Base-by-base conservation (phyloP, 208 protist genomes). In the Leishmania braziliensis region DNA sequence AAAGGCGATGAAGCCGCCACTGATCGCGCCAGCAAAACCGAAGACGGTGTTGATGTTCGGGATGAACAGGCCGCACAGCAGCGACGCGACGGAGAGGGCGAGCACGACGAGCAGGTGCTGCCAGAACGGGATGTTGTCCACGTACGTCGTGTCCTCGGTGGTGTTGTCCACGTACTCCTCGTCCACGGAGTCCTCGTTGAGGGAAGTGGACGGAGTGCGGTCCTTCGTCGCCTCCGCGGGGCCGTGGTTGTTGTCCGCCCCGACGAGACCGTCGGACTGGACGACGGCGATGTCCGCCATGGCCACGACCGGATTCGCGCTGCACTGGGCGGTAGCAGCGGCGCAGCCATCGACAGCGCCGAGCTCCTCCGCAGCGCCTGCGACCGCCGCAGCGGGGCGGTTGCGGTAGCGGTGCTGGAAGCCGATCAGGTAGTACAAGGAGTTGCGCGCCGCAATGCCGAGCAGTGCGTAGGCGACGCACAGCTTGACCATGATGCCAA, bases 1-100 rank as follows among this genome's bases (percentile, higher is more conserved):
- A 60, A 92, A 91, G 63, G 83, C 86, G 53, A 92, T 82, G 75
- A 92, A 88, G n/a, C 88, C 88, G 39, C 91, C 87, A 80, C 85
- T 90, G 73, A 94, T 82, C 53, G 91, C 50, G 33, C 91, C 91
- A 14, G 85, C 83, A 8, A 94, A 86, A 50, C 83, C 84, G 66
- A 94, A 91, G 18, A 93, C 92, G 53, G 90, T 90, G 62, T 90
- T 90, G 76, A 97, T 90, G 68, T 85, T 90, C 29, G 91, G 91
- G 83, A 97, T 92, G 69, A 95, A 92, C 36, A 97, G 58, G 26
- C 90, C 93, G 16, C 81, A 82, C 46, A 95, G 75, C 29, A 95
- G 88, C 36, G 82, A 86, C 3, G 83, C 77, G 48, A 85, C 53
- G 23, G 81, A 70, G n/a, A 86, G 77, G 12, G 81, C 12, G 1